Base-by-base conservation (phyloP, 2,329 filamentous ascomycete species). In the Dactylella cylindrospora region DNA sequence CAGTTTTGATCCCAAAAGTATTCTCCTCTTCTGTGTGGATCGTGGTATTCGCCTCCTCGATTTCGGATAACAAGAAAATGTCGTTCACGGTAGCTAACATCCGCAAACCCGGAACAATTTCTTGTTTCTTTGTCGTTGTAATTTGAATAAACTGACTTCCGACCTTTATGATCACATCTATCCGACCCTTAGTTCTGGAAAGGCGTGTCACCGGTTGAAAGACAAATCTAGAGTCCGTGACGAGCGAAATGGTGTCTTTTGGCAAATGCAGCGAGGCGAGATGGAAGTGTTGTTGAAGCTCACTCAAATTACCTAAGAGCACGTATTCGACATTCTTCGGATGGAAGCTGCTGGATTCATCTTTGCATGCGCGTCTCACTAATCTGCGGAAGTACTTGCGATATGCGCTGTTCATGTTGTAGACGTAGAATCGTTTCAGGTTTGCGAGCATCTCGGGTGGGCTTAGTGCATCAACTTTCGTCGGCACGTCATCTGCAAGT, bases 341-440 rank as follows among this genome's bases (percentile, higher is more conserved):
- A 64, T 84, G 81, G 68, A 85, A 83, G 3, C 80, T 75, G 66
- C 78, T 82, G 35, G 71, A 73, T 2, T 84, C 82, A 61, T 78
- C 82, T 68, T 82, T 83, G 6, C 80, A 78, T 29, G 80, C 80
- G 4, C 83, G 73, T n/a, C 82, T 77, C 13, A 86, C 73, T 17
- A 85, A 74, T 19, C 82, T 79, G 3, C 84, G 78, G 67, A 86
- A 81, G 67, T 82, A 85, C 76, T 84, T 84, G 65, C 80, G 78
- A 70, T 84, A 85, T 8, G 82, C 79, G 68, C 80, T 85, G 67
- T 86, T 86, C 83, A 86, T 86, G 69, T 86, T 86, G 72, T 86
- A 86, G 12, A 86, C 76, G 66, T 86, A 86, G 32, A 85, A 77
- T 29, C 82, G 77, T 1, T 79, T 76, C 3, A 86, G 73, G 59